Base-by-base conservation (phyloP, 163 green algal genomes). In the Chlorella variabilis region DNA sequence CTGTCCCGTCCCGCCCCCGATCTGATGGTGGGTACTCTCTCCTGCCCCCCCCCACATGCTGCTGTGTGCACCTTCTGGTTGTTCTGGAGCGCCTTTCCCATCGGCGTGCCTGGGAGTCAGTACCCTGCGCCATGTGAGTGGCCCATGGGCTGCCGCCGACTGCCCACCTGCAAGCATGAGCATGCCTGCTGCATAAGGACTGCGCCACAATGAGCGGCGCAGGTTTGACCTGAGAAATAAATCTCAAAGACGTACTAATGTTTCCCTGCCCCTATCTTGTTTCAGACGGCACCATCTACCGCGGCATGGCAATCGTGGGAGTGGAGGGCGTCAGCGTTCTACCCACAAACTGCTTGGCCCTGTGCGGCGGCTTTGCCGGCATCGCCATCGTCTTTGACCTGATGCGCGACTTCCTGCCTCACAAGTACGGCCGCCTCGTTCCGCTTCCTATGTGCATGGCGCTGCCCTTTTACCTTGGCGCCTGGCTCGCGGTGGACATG, bases 381-480 rank as follows among this genome's bases (percentile, higher is more conserved):
- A 61, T 62, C 27, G 62, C 77, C 49, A 68, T 87, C 54, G 54
- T 15, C 21, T 34, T 87, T 4, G 58, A 65, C 49, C 48, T 62
- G 49, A 7, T 61, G 18, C 76, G 70, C 41, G 75, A 86, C 68
- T 36, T 65, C 31, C 70, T 87, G 61, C 83, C 83, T 36, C 15
- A 71, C 27, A 79, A 79, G 33, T 79, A 48, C 11, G 70, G 3
- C 38, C 70, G 54, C 49, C 69, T 84, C 11, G 36, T 87, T 36
- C 83, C 83, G 34, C 73, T 87, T n/a, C 83, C 83, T 61, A 87
- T 80, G 69, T 80, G 77, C 48, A 66, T 80, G 39, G 83, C 69
- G 1, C 49, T 87, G 51, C 75, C 82, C 56, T 87, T 84, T 76
- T 87, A 87, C 82, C 71, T 87, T 27, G 77, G 83, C 17, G 59